Conservation (phyloP, 2,329 filamentous ascomycete species). For the Didymella lethalis region DNA sequence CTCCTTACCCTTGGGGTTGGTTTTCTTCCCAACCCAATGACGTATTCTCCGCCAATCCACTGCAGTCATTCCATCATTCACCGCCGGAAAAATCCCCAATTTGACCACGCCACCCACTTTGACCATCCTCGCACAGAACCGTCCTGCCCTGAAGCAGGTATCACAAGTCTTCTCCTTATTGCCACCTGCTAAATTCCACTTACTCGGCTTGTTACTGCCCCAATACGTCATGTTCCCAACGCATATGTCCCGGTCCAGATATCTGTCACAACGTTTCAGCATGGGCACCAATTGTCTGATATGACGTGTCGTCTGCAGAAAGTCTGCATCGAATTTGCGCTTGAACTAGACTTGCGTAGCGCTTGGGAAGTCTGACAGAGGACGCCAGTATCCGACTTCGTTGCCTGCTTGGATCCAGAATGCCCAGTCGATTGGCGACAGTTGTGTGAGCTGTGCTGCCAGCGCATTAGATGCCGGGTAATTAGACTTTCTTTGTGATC, state of each 20-base stretch:
- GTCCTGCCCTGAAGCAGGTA: not conserved
- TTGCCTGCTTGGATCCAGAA: not conserved
- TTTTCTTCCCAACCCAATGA: not conserved
- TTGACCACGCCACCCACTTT: not conserved
- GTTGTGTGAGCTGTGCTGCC: not conserved
- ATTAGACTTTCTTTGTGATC: too few relatives aligned
- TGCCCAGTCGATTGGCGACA: not conserved
- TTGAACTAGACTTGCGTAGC: not conserved
- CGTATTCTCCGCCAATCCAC: not conserved
- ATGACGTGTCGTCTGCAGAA: not conserved
- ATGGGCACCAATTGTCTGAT: not conserved
- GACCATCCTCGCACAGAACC: conserved; percentile 2
- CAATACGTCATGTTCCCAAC: not conserved
- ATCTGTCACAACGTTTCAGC: not conserved
- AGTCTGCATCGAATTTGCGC: not conserved
- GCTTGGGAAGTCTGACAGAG: not conserved
- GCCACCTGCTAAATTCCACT: not conserved
- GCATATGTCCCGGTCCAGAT: not conserved
- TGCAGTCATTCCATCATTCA: not conserved
- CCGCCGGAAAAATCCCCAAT: not conserved
- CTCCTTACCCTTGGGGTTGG: not conserved
- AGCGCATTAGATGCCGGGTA: too few relatives aligned
- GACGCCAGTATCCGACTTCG: not conserved
- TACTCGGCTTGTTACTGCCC: not conserved
- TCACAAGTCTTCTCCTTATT: not conserved